Percentiles rank a stretch among this genome's conserved stretches.
Evolutionary conservation across 768 basidiomycete genomes (phyloP).

Genomic region (Dentipellis sp.): DNA sequence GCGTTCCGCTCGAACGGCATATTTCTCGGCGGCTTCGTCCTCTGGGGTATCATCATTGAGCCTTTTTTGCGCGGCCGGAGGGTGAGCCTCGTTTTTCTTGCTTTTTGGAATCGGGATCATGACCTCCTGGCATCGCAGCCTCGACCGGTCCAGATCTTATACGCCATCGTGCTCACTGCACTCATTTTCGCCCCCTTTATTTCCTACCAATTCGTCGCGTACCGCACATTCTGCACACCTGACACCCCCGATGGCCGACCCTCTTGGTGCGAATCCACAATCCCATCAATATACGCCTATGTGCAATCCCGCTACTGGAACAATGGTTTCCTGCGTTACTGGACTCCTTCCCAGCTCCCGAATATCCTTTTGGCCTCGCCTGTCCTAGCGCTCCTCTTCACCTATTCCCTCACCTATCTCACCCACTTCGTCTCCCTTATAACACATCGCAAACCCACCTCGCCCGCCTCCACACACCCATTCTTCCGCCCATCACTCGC

Average conservation of each 20-base stretch:
- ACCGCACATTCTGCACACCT: slow-evolving; percentile 51
- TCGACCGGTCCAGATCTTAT: slow-evolving; percentile 21
- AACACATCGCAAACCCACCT: slow-evolving; percentile 1
- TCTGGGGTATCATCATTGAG: slow-evolving; percentile 62
- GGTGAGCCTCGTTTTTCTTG: background rate
- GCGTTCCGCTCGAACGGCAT: slow-evolving; percentile 74
- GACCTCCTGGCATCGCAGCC: slow-evolving; percentile 21
- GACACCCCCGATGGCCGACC: slow-evolving; percentile 19
- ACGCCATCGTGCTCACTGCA: slow-evolving; percentile 32
- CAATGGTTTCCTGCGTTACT: slow-evolving; percentile 78
- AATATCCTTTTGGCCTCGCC: slow-evolving; percentile 81
- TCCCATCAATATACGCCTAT: slow-evolving; percentile 73
- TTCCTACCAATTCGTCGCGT: slow-evolving; percentile 61
- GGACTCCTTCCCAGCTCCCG: slow-evolving; percentile 74
- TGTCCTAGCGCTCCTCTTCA: slow-evolving; percentile 42
- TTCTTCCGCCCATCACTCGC: slow-evolving; percentile 26
- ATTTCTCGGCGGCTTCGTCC: slow-evolving; percentile 64
- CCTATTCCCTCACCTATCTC: background rate
- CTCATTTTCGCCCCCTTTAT: slow-evolving; percentile 59
- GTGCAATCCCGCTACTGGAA: slow-evolving; percentile 84
- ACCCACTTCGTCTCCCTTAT: background rate
- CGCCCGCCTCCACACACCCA: slow-evolving; percentile 3
- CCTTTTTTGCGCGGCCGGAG: slow-evolving; percentile 31
- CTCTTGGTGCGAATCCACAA: slow-evolving; percentile 52
- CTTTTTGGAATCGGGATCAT: slow-evolving; percentile 3